These are phyloP conservation scores for Hepatocystis sp. DNA, from an alignment of 169 alveolate genomes.

Conservation along the genomic window DNA sequence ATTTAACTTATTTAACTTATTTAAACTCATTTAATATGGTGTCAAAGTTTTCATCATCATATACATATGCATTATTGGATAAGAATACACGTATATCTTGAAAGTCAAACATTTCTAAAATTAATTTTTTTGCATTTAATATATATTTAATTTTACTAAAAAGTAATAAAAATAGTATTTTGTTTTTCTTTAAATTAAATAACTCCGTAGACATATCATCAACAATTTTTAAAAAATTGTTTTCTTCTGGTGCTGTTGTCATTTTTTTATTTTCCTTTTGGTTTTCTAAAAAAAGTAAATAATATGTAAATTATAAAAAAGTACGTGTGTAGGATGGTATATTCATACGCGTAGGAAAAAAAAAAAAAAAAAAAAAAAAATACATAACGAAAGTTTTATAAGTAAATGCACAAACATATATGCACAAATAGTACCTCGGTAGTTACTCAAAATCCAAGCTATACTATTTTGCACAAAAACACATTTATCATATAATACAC, in stretches of 20 bases:
- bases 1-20: too few relatives aligned
- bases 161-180: conserved; percentile 41
- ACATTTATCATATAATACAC: conserved; percentile 23
- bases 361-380: conserved; percentile 18
- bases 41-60: conserved; percentile 62
- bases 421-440: conserved; percentile 13
- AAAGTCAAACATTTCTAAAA: conserved; percentile 33
- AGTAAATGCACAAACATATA: neutral
- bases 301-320: too few relatives aligned
- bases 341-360: too few relatives aligned
- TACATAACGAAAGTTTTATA: neutral
- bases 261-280: conserved; percentile 10
- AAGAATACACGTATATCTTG: conserved; percentile 11
- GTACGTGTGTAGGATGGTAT: too few relatives aligned
- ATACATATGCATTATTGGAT: conserved; percentile 34
- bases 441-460: conserved; percentile 25
- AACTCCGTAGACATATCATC: conserved; percentile 30
- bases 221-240: conserved; percentile 25
- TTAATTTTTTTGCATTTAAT: conserved; percentile 36
- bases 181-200: conserved; percentile 32
- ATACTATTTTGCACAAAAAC: conserved; percentile 38
- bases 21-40: conserved; percentile 65
- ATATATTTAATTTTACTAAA: conserved; percentile 57
- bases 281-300: conserved; percentile 2
- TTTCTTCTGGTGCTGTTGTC: conserved; percentile 15